Evolutionary conservation across 2,329 filamentous ascomycete species (phyloP).

Genomic region (Xylaria sp.): DNA sequence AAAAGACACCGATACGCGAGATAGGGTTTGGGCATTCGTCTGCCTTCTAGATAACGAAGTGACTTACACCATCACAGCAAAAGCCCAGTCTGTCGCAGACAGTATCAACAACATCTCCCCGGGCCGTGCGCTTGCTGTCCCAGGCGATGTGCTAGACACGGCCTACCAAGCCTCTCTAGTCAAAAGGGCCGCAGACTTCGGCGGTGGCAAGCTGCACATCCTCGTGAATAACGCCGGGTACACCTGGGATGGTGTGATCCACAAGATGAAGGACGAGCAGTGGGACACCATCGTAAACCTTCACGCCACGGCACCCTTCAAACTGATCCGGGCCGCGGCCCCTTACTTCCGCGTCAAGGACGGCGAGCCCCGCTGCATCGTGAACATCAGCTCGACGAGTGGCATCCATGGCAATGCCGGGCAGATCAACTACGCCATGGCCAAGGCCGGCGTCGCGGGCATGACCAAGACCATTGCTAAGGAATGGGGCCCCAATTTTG

Average conservation of each 20-base stretch:
- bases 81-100: constrained; percentile 70
- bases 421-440: constrained; percentile 87
- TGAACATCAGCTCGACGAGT: constrained; percentile 84
- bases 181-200: constrained; percentile 76
- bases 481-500: constrained; percentile 86
- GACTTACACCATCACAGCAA: constrained; percentile 54
- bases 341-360: constrained; percentile 89
- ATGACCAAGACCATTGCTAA: constrained; percentile 90
- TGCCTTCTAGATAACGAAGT: background rate
- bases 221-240: constrained; percentile 92
- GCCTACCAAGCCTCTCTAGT: constrained; percentile 76
- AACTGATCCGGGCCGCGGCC: constrained; percentile 77
- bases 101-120: constrained; percentile 72
- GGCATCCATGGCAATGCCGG: constrained; percentile 87
- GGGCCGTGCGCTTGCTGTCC: constrained; percentile 72
- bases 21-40: background rate
- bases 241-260: constrained; percentile 91
- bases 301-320: constrained; percentile 86
- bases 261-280: constrained; percentile 91
- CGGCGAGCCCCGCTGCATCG: constrained; percentile 75
- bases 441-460: constrained; percentile 82
- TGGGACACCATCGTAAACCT: constrained; percentile 87
- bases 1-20: background rate
- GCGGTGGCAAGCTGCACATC: constrained; percentile 85
- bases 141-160: constrained; percentile 77